These are phyloP conservation scores for Lupinus albus DNA, from an alignment of 306 rosid species.

Conservation along the genomic window DNA sequence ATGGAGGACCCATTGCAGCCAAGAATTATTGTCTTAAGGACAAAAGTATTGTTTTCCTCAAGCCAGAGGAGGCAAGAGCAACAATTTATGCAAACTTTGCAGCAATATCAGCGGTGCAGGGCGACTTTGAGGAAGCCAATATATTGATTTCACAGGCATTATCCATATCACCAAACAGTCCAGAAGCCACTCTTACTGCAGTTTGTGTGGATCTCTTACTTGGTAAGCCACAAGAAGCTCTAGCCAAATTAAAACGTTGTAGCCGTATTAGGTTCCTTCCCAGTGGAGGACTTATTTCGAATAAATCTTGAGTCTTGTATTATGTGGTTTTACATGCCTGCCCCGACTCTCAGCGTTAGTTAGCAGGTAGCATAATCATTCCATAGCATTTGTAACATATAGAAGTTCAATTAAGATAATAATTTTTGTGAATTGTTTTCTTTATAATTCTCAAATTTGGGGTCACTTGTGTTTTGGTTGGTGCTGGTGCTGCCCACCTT, in stretches of 20 bases:
- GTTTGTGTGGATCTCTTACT: constrained; percentile 79
- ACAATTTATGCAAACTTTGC: constrained; percentile 83
- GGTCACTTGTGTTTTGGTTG: constrained; percentile 81
- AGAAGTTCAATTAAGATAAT: constrained; percentile 91
- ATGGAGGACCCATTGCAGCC: constrained; percentile 61
- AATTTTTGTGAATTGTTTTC: constrained; percentile 53
- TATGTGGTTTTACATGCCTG: constrained; percentile 48
- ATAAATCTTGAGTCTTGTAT: constrained; percentile 71
- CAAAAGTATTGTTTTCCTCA: constrained; percentile 59
- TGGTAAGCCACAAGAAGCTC: constrained; percentile 79
- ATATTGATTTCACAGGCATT: constrained; percentile 67
- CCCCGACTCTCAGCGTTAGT: constrained; percentile 60
- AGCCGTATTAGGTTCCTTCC: constrained; percentile 72
- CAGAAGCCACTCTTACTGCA: constrained; percentile 78
- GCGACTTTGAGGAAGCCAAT: constrained; percentile 71
- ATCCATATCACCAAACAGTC: constrained; percentile 71
- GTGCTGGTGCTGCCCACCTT: constrained; percentile 62
- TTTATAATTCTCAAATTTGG: constrained; percentile 62
- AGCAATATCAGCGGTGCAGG: constrained; percentile 72
- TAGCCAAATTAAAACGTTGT: constrained; percentile 73
- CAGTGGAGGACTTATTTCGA: constrained; percentile 63
- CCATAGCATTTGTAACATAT: constrained; percentile 90
- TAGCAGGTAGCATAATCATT: constrained; percentile 78
- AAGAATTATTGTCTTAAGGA: constrained; percentile 55
- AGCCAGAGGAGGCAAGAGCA: constrained; percentile 89